A percentile compares a stretch with the other conserved stretches of the same genome.
phyloP scores from a whole-genome alignment of 2,329 filamentous ascomycete species.

The Herpotrichia juniperi region DNA sequence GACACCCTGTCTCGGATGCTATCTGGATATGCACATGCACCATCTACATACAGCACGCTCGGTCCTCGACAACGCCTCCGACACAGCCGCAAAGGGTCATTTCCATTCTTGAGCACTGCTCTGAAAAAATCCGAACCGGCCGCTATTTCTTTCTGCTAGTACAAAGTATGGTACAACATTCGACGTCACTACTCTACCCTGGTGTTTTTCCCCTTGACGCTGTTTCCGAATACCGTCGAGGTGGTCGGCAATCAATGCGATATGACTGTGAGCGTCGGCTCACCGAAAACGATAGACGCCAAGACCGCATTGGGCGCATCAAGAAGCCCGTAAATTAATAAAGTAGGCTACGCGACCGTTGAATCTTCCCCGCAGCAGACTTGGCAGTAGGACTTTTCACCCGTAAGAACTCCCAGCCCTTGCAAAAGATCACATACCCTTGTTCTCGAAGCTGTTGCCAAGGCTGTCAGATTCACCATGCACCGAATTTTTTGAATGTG shows the following conservation, averaged over 20 bases:
- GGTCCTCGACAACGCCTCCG: too few relatives aligned
- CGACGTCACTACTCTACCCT: not conserved
- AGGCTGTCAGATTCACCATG: too few relatives aligned
- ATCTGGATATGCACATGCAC: too few relatives aligned
- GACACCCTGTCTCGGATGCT: not conserved
- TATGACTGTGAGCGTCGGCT: not conserved
- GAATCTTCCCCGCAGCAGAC: not conserved
- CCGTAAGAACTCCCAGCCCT: not conserved
- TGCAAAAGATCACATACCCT: not conserved
- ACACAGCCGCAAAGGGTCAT: too few relatives aligned
- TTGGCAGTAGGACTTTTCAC: not conserved
- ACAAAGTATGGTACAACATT: not conserved
- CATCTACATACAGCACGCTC: too few relatives aligned
- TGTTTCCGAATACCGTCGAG: not conserved
- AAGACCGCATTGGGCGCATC: not conserved
- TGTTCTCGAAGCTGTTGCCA: not conserved
- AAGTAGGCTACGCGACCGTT: constrained; percentile 3
- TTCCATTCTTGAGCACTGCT: too few relatives aligned
- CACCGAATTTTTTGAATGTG: too few relatives aligned
- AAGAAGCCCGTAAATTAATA: not conserved
- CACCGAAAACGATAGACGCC: not conserved
- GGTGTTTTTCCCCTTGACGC: not conserved
- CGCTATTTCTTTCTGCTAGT: too few relatives aligned
- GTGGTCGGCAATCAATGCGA: not conserved
- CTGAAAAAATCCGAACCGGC: too few relatives aligned